A percentile compares a stretch with the other conserved stretches of the same genome.
Evolutionary conservation across 2,329 filamentous ascomycete genomes (phyloP).

Genomic region (Fusarium sp.): DNA sequence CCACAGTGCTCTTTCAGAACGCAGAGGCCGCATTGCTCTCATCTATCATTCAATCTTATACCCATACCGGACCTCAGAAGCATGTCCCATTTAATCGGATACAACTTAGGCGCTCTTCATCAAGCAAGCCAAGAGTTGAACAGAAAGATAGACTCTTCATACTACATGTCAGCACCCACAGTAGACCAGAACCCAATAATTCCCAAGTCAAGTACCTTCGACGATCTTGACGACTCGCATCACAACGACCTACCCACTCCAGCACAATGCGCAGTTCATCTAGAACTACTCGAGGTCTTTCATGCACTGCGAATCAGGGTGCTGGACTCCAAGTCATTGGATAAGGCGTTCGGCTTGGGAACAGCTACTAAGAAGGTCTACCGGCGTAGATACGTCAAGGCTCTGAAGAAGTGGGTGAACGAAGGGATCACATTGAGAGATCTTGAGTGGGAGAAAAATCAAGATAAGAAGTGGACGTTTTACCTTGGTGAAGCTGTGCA

Average conservation of each 20-base stretch:
- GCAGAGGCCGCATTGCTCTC: neutral
- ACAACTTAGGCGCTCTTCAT: slow-evolving; percentile 24
- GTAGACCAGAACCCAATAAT: slow-evolving; percentile 29
- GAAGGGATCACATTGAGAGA: slow-evolving; percentile 18
- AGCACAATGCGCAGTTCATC: slow-evolving; percentile 62
- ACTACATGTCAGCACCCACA: slow-evolving; percentile 5
- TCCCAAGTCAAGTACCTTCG: slow-evolving; percentile 24
- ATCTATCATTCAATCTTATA: neutral
- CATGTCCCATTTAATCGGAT: slow-evolving; percentile 36
- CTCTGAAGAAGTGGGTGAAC: slow-evolving; percentile 20
- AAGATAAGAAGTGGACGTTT: slow-evolving; percentile 34
- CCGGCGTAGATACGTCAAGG: slow-evolving; percentile 23
- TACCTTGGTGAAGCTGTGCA: slow-evolving; percentile 41
- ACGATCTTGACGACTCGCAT: neutral
- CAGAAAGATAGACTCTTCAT: neutral
- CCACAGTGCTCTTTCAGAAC: neutral
- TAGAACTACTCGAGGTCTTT: slow-evolving; percentile 69
- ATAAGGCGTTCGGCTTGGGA: slow-evolving; percentile 24
- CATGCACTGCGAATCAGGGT: slow-evolving; percentile 58
- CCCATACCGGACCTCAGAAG: neutral
- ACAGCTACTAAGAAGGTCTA: slow-evolving; percentile 24
- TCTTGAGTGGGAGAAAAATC: slow-evolving; percentile 7
- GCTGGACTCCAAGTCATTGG: slow-evolving; percentile 26
- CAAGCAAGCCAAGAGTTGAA: slow-evolving; percentile 5
- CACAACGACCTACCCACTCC: slow-evolving; percentile 22